Conservation (phyloP, 768 basidiomycete genomes). For the Jaapia argillacea region DNA sequence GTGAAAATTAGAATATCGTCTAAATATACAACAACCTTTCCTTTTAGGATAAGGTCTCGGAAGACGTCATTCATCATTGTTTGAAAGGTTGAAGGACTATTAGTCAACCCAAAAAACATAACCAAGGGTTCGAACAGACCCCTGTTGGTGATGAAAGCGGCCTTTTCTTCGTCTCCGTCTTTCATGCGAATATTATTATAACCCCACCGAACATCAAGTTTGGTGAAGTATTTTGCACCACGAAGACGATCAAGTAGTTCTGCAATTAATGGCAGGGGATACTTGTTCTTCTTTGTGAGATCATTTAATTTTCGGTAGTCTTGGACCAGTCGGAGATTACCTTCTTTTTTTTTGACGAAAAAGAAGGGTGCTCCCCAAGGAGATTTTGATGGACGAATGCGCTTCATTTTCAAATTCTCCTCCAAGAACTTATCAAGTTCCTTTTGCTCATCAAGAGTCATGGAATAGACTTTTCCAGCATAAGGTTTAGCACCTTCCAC, state of each 20-base stretch:
- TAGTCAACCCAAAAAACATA: conserved; percentile 20
- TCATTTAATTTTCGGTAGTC: conserved; percentile 11
- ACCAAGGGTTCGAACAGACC: conserved; percentile 20
- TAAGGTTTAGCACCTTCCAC: neutral
- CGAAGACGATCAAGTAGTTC: conserved; percentile 8
- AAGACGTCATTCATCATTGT: conserved; percentile 17
- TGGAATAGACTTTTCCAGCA: neutral
- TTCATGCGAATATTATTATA: conserved; percentile 20
- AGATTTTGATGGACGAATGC: conserved; percentile 5
- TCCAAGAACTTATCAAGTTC: conserved; percentile 1
- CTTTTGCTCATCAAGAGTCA: neutral
- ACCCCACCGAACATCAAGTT: conserved; percentile 18
- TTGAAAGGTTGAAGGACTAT: conserved; percentile 19
- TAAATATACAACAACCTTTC: conserved; percentile 19
- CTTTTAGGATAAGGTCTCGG: conserved; percentile 16
- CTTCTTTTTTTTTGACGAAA: conserved; percentile 16
- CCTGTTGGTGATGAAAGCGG: conserved; percentile 18
- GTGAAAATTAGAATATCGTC: conserved; percentile 24
- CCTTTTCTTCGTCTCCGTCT: conserved; percentile 19
- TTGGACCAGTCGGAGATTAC: conserved; percentile 11
- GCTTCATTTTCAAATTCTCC: neutral
- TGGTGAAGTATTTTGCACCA: conserved; percentile 13
- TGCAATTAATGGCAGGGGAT: conserved; percentile 7
- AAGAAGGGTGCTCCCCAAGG: conserved; percentile 13
- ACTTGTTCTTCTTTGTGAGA: conserved; percentile 1